Base-by-base conservation (phyloP, 1,139 yeast genomes). In the Lodderomyces oxycetoniae region DNA sequence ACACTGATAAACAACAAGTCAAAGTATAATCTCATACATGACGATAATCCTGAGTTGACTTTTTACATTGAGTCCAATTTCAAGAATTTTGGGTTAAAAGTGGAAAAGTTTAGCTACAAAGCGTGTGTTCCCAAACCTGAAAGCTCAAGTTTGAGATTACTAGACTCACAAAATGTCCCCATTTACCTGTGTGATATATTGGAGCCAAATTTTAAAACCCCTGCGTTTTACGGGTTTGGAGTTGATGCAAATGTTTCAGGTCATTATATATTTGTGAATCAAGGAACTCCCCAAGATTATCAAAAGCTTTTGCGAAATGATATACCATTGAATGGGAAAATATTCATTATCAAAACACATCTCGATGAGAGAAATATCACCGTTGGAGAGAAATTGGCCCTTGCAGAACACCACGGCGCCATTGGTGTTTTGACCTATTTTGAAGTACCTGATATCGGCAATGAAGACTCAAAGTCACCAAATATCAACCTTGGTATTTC, bases 151-250 rank as follows among this genome's bases (percentile, higher is more conserved):
- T 50, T 67, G 44, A 42, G 46, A 26, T 42, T 67, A 11, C 28
- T 50, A 5, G 67, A 63, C 34, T 35, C 44, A 11, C 35, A 42
- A 3, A 52, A 49, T 5, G 44, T 48, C 1, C 41, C 49, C 4
- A 49, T 61, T 4, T 65, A 62, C 40, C 35, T 43, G 2, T 58
- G 66, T 2, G 36, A 44, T 4, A 37, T 65, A 12, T 30, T 30
- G 1, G 73, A 67, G 37, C 49, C 52, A 1, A 43, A 43, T 16
- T 52, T 44, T 21, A 33, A 43, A 4, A 67, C 74, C 0, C 74
- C 74, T 1, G 63, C 68, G 1, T 68, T 48, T 42, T 55, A 52
- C 39, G 54, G 57, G 1, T 57, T 49, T 44, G 67, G 71, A 1
- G 34, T 30, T 9, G 50, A 47, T 34, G 71, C 66, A 1, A 39